Evolutionary conservation across 495 filamentous ascomycete genomes (phyloP).

Genomic region (Hyaloscypha bicolor): DNA sequence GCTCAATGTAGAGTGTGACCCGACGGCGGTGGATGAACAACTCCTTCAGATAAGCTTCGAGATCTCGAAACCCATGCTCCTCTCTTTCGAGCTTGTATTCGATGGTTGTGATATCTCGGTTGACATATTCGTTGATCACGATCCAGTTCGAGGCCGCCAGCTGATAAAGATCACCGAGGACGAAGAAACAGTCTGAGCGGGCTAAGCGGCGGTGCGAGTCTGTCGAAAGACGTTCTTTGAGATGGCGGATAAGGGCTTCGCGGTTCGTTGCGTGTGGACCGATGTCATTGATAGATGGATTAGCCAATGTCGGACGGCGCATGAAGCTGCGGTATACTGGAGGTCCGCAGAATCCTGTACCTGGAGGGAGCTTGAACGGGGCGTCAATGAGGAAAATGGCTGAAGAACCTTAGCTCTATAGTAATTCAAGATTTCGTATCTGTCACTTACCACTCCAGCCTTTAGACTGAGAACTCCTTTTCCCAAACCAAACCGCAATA

Average conservation of each 20-base stretch:
- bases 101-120: constrained; percentile 25
- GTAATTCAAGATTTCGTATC: background rate
- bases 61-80: constrained; percentile 8
- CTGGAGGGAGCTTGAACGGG: constrained; percentile 19
- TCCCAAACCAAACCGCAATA: constrained; percentile 10
- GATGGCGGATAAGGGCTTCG: background rate
- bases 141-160: constrained; percentile 32
- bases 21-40: constrained; percentile 25
- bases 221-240: constrained; percentile 7
- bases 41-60: constrained; percentile 18
- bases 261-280: constrained; percentile 5
- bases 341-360: background rate
- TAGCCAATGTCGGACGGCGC: constrained; percentile 4
- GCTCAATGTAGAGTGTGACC: constrained; percentile 16
- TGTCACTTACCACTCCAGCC: constrained; percentile 12
- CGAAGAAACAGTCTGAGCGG: constrained; percentile 5
- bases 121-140: constrained; percentile 29
- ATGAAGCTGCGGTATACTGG: constrained; percentile 15
- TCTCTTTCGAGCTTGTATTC: constrained; percentile 24
- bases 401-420: background rate
- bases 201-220: constrained; percentile 3
- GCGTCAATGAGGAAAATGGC: constrained; percentile 30
- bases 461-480: background rate
- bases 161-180: constrained; percentile 26
- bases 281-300: background rate